Evolutionary conservation across 768 basidiomycete genomes (phyloP).

Genomic region (Lyophyllum shimeji): DNA sequence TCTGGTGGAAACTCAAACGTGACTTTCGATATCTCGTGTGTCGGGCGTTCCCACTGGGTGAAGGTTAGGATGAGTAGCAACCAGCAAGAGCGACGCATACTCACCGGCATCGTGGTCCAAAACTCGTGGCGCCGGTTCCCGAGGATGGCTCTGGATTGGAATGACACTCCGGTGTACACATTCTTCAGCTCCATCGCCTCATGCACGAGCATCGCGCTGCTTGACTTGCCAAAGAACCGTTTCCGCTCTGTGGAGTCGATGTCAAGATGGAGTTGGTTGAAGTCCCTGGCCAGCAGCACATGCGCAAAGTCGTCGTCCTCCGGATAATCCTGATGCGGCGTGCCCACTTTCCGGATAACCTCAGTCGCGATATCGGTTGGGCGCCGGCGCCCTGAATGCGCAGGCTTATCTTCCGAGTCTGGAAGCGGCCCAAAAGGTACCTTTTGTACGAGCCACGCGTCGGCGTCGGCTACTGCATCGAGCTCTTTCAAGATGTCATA

Average conservation of each 20-base stretch:
- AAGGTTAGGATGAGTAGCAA: background rate
- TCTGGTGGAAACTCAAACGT: slow-evolving; percentile 53
- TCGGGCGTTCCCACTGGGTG: slow-evolving; percentile 34
- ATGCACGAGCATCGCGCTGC: slow-evolving; percentile 49
- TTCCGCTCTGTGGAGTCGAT: slow-evolving; percentile 36
- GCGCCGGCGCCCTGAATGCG: background rate
- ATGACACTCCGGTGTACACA: slow-evolving; percentile 37
- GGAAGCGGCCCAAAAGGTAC: background rate
- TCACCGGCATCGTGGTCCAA: slow-evolving; percentile 36
- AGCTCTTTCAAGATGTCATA: slow-evolving; percentile 61
- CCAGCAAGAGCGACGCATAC: slow-evolving; percentile 9
- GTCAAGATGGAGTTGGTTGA: background rate
- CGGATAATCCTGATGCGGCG: slow-evolving; percentile 17
- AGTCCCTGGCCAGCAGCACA: slow-evolving; percentile 16
- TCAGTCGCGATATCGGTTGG: slow-evolving; percentile 30
- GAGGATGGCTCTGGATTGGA: slow-evolving; percentile 15
- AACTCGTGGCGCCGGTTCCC: slow-evolving; percentile 32
- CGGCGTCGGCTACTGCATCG: slow-evolving; percentile 25
- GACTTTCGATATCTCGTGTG: no score
- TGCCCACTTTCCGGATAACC: slow-evolving; percentile 30
- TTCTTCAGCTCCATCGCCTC: slow-evolving; percentile 56
- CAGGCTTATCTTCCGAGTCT: background rate
- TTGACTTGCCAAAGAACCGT: slow-evolving; percentile 56
- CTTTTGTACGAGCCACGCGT: slow-evolving; percentile 11
- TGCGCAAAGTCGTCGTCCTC: slow-evolving; percentile 30